Conservation (phyloP, 805 yeast species). For the Yarrowia sp. region DNA sequence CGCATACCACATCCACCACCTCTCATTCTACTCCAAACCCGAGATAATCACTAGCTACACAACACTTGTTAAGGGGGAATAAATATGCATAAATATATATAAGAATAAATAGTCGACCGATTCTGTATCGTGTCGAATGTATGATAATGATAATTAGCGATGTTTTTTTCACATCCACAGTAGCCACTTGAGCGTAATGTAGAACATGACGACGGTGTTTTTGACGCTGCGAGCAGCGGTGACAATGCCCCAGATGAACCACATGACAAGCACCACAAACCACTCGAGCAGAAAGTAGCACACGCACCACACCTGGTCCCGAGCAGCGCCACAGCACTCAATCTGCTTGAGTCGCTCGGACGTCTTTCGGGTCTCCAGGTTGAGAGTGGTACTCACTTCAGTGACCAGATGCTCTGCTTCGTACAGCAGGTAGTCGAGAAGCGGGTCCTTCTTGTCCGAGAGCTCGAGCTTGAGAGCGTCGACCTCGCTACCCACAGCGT, state of each 20-base stretch:
- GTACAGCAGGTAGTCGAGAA: constrained; percentile 32
- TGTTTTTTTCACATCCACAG: constrained; percentile 32
- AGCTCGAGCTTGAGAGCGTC: constrained; percentile 31
- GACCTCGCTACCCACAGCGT: constrained; percentile 27
- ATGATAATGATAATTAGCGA: not conserved
- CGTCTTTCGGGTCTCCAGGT: constrained; percentile 32
- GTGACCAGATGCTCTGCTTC: constrained; percentile 34
- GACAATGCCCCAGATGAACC: constrained; percentile 35
- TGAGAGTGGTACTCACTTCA: constrained; percentile 34
- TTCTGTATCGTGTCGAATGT: not conserved
- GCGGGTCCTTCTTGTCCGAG: constrained; percentile 29
- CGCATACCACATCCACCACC: too few species aligned
- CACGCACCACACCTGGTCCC: constrained; percentile 30
- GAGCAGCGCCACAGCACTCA: constrained; percentile 29
- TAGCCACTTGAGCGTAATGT: constrained; percentile 31
- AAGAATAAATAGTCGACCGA: not conserved
- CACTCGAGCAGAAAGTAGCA: constrained; percentile 34
- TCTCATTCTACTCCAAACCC: too few species aligned
- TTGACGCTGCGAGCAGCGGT: constrained; percentile 27
- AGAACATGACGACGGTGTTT: constrained; percentile 18
- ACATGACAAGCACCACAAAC: constrained; percentile 33
- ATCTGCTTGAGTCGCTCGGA: constrained; percentile 33
- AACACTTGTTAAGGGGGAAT: not conserved
- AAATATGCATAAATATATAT: constrained; percentile 6
- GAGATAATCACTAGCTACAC: not conserved